Evolutionary conservation across 257 asterid genomes (phyloP).

Genomic region (Solanum etuberosum): DNA sequence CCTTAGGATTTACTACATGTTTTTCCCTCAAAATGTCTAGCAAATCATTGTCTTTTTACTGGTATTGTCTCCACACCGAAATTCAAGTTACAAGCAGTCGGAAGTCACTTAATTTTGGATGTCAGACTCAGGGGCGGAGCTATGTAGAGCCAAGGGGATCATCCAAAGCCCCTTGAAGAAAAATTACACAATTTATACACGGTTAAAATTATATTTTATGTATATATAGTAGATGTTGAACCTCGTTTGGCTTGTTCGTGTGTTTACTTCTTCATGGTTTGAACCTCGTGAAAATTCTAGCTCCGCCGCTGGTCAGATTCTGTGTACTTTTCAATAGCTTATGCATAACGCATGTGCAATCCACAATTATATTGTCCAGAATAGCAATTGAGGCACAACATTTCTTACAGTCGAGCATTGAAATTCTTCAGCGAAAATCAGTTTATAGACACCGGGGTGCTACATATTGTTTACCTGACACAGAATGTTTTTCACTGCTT

Average conservation of each 20-base stretch:
- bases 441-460: neutral
- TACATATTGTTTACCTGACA: constrained; percentile 48
- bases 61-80: neutral
- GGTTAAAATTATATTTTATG: too few relatives aligned
- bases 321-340: neutral
- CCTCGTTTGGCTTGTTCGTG: neutral
- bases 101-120: neutral
- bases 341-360: neutral
- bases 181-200: neutral
- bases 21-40: neutral
- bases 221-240: neutral
- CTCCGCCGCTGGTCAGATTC: neutral
- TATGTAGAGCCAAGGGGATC: neutral
- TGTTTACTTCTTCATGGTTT: neutral
- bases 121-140: neutral
- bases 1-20: neutral
- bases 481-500: constrained; percentile 77
- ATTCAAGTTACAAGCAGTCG: neutral
- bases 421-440: neutral
- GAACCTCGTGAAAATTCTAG: neutral
- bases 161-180: neutral
- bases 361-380: neutral
- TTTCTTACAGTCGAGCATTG: neutral
- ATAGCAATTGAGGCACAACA: neutral
- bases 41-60: neutral